A percentile compares a stretch with the other conserved stretches of the same genome.
These are phyloP conservation scores for Collybia sordida DNA, from an alignment of 768 basidiomycete genomes.

Conservation along the genomic window DNA sequence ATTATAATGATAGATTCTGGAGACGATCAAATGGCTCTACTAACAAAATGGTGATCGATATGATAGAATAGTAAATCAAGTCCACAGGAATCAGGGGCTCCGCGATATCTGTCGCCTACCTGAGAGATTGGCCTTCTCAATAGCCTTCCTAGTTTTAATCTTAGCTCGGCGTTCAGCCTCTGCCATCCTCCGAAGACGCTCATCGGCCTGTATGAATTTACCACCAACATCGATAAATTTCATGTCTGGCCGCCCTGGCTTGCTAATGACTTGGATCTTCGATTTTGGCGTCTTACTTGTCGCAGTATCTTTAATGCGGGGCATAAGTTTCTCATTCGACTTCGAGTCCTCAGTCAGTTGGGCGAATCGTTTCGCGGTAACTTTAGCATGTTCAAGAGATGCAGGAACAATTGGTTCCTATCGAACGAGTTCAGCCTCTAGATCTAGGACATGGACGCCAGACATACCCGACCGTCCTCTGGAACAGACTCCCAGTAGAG, in stretches of 20 bases:
- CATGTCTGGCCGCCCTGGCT: conserved; percentile 51
- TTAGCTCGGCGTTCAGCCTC: conserved; percentile 47
- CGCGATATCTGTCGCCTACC: not conserved
- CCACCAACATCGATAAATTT: conserved; percentile 76
- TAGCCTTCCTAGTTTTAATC: conserved; percentile 22
- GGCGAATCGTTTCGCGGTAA: conserved; percentile 34
- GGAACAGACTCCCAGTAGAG: conserved; percentile 79
- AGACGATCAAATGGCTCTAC: too few species aligned
- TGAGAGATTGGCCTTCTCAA: conserved; percentile 13
- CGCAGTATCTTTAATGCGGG: conserved; percentile 32
- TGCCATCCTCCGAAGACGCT: conserved; percentile 48
- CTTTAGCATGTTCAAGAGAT: conserved; percentile 49
- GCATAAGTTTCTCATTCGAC: conserved; percentile 38
- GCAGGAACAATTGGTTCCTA: conserved; percentile 66
- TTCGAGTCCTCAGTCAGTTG: conserved; percentile 33
- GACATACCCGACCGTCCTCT: conserved; percentile 61
- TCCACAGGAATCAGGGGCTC: too few species aligned
- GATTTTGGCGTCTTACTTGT: conserved; percentile 34
- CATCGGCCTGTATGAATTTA: conserved; percentile 62
- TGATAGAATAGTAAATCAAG: too few species aligned
- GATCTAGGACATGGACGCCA: not conserved
- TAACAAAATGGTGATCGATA: too few species aligned
- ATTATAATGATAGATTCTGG: too few species aligned
- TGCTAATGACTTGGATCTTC: conserved; percentile 36
- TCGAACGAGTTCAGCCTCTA: conserved; percentile 2